Evolutionary conservation across 2,329 filamentous ascomycete genomes (phyloP), one percentile per base, ranked within the genome.

Genomic region (Aspergillus viridinutans): DNA sequence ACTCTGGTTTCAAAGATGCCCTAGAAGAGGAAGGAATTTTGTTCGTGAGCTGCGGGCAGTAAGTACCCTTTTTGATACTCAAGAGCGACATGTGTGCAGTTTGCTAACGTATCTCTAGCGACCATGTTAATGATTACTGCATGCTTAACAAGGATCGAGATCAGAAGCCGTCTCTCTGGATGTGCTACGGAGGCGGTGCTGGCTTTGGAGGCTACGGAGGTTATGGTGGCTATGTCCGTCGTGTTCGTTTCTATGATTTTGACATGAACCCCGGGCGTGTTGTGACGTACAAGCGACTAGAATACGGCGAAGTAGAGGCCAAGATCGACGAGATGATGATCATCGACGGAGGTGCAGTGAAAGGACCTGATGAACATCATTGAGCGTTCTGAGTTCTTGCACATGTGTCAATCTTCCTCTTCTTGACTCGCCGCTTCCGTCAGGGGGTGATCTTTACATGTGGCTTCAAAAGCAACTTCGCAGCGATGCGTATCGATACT

Each of bases 51-150:
- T 95, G 90, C 69, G 93, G 93, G 71, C 93, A 97, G 87, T 90
- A 81, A 77, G 87, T 83, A 55, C n/a, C 32, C 17, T 40, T 25
- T 47, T 21, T 21, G 14, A 14, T 45, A 23, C 3, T 6, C 23
- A 4, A 5, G 55, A n/a, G 12, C 40, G 26, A 26, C 32, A 45
- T 29, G 48, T 26, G 10, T 17, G 21, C 58, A 26, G 35, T 49
- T 48, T 57, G 56, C 67, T 73, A 63, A 71, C 59, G 1, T 23
- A 17, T 47, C 29, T 49, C 35, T 12, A 90, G 87, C 72, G 94
- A 99, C 69, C 94, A 99, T 70, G 93, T 89, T 63, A 99, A 99
- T 71, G 94, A 99, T 69, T 97, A 97, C 73, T 99, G 94, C 73
- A 87, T 90, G 61, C 81, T 97, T 8, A 86, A 78, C 35, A 69